phyloP scores from a whole-genome alignment of 176 grass and related monocot genomes.

The Juncus effusus region DNA sequence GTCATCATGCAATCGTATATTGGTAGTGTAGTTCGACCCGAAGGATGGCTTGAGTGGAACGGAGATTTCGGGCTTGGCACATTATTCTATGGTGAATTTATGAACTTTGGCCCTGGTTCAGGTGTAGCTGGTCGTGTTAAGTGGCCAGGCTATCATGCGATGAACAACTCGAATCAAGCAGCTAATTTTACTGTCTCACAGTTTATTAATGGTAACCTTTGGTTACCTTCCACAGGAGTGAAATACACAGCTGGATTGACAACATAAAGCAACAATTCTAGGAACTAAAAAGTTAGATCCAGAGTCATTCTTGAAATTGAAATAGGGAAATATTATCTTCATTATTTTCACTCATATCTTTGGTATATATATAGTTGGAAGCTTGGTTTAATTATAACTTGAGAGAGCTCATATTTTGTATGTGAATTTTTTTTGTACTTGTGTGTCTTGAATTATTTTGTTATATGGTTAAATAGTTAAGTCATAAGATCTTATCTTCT shows the following conservation, averaged over 20 bases:
- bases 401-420: too few relatives aligned
- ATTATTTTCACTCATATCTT: too few relatives aligned
- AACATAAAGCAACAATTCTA: neutral
- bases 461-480: too few relatives aligned
- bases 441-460: too few relatives aligned
- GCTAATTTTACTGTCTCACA: constrained; percentile 45
- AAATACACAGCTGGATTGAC: constrained; percentile 24
- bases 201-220: constrained; percentile 48
- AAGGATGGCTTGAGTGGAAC: constrained; percentile 52
- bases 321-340: too few relatives aligned
- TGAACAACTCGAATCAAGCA: constrained; percentile 40
- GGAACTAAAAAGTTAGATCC: too few relatives aligned
- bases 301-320: too few relatives aligned
- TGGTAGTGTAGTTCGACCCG: constrained; percentile 38
- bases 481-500: too few relatives aligned
- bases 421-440: too few relatives aligned
- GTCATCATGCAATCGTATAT: constrained; percentile 57
- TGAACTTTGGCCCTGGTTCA: constrained; percentile 44
- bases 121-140: constrained; percentile 34
- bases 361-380: too few relatives aligned
- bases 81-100: constrained; percentile 63
- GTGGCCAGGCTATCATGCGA: constrained; percentile 47
- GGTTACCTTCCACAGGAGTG: constrained; percentile 47
- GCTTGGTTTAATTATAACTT: too few relatives aligned
- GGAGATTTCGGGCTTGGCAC: constrained; percentile 39